phyloP scores from a whole-genome alignment of 768 basidiomycete species.

The Fibroporia radiculosa region DNA sequence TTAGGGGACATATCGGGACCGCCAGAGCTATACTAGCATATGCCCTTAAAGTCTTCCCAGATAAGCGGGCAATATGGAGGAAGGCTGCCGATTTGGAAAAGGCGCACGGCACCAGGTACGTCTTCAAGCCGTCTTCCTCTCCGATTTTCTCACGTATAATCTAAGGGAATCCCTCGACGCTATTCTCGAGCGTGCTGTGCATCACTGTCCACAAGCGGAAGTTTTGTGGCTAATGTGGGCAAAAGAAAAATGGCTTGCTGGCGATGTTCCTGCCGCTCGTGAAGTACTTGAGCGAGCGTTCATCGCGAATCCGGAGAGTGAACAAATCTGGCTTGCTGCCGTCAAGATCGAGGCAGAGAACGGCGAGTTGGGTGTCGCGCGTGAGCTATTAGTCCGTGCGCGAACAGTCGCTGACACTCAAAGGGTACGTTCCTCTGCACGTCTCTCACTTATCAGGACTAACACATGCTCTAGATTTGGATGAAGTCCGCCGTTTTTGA shows the following conservation, averaged over 20 bases:
- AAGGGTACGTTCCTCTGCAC: constrained; percentile 44
- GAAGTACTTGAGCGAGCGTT: constrained; percentile 86
- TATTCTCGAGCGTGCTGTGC: constrained; percentile 74
- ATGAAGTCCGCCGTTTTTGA: constrained; percentile 98
- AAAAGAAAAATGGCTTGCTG: constrained; percentile 91
- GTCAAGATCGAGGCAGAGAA: constrained; percentile 97
- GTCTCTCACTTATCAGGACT: background rate
- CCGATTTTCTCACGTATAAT: constrained; percentile 1
- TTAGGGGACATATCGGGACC: constrained; percentile 67
- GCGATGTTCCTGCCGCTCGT: constrained; percentile 87
- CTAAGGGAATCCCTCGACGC: constrained; percentile 71
- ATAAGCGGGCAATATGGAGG: constrained; percentile 79
- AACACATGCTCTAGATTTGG: constrained; percentile 92
- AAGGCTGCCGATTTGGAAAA: constrained; percentile 92
- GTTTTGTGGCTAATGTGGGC: constrained; percentile 97
- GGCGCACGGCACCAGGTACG: constrained; percentile 73
- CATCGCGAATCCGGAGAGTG: constrained; percentile 92
- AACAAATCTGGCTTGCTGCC: constrained; percentile 96
- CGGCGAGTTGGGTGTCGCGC: constrained; percentile 78
- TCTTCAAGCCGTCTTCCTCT: constrained; percentile 6
- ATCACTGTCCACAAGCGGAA: constrained; percentile 92
- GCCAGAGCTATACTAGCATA: constrained; percentile 87
- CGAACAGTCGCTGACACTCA: constrained; percentile 89
- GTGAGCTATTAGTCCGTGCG: constrained; percentile 82
- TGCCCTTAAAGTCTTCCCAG: constrained; percentile 86